These are phyloP conservation scores for Neofusicoccum parvum DNA, from an alignment of 2,329 filamentous ascomycete genomes.

Conservation along the genomic window DNA sequence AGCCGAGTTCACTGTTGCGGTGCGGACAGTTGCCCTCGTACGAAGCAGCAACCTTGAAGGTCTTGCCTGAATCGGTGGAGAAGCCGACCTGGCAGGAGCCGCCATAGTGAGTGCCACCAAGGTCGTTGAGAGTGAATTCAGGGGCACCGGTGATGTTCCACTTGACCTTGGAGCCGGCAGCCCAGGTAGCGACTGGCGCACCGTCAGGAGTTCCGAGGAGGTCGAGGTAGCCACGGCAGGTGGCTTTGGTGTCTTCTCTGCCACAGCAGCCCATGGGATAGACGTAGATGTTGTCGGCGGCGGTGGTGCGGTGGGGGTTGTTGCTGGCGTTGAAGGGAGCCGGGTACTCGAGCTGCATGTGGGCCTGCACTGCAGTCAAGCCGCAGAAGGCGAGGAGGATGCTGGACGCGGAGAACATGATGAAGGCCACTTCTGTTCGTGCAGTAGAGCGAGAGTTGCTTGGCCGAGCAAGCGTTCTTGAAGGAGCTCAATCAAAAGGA, in stretches of 20 bases:
- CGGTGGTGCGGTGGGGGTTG: constrained; percentile 14
- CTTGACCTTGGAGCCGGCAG: constrained; percentile 12
- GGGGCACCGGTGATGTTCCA: constrained; percentile 18
- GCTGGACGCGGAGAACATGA: not conserved
- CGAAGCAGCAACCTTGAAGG: constrained; percentile 48
- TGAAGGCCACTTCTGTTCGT: not conserved
- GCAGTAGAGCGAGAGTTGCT: not conserved
- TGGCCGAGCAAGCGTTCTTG: not conserved
- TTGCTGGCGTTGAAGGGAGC: constrained; percentile 19
- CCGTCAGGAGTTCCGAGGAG: constrained; percentile 19
- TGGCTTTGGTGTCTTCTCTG: constrained; percentile 5
- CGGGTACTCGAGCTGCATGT: constrained; percentile 20
- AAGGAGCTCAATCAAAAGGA: not conserved
- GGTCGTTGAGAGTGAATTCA: not conserved
- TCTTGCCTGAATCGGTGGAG: constrained; percentile 46
- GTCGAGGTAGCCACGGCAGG: constrained; percentile 17
- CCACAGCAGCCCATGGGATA: constrained; percentile 20
- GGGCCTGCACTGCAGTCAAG: constrained; percentile 17
- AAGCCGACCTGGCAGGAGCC: constrained; percentile 52
- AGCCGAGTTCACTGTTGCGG: constrained; percentile 38
- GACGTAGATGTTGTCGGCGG: constrained; percentile 11
- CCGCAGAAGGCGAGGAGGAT: not conserved
- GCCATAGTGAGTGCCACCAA: constrained; percentile 46
- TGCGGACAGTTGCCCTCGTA: constrained; percentile 53
- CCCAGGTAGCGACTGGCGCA: constrained; percentile 17